Evolutionary conservation across 495 filamentous ascomycete genomes (phyloP).

Genomic region (Podospora pseudoanserina): DNA sequence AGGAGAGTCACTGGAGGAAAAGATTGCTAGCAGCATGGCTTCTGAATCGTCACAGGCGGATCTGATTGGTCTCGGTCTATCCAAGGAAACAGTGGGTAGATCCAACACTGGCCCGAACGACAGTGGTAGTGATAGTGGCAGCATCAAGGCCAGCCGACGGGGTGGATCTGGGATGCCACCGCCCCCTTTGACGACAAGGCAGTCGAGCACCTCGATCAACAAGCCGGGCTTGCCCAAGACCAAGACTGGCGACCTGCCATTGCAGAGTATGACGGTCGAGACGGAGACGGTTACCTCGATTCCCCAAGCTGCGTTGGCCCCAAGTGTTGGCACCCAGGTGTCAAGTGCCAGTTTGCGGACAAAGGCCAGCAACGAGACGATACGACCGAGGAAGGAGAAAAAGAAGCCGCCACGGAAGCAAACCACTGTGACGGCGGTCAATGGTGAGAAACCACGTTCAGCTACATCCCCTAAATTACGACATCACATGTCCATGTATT

Average conservation of each 20-base stretch:
- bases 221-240: slow-evolving; percentile 42
- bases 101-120: slow-evolving; percentile 43
- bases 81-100: slow-evolving; percentile 32
- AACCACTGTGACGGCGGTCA: slow-evolving; percentile 63
- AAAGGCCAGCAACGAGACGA: slow-evolving; percentile 89
- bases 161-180: slow-evolving; percentile 32
- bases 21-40: slow-evolving; percentile 47
- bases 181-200: slow-evolving; percentile 41
- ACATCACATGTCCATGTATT: slow-evolving; percentile 38
- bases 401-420: slow-evolving; percentile 72
- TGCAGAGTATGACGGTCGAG: slow-evolving; percentile 95
- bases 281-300: slow-evolving; percentile 94
- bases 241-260: slow-evolving; percentile 69
- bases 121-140: slow-evolving; percentile 61
- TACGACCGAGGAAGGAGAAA: slow-evolving; percentile 90
- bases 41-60: slow-evolving; percentile 41
- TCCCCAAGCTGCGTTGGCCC: slow-evolving; percentile 77
- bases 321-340: slow-evolving; percentile 61
- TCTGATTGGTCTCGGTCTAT: slow-evolving; percentile 30
- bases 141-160: slow-evolving; percentile 36
- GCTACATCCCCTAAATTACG: slow-evolving; percentile 22
- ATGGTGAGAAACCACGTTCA: slow-evolving; percentile 56
- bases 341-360: slow-evolving; percentile 71
- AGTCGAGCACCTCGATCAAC: slow-evolving; percentile 44
- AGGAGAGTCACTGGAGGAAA: slow-evolving; percentile 46